Evolutionary conservation across 2,329 filamentous ascomycete species (phyloP).

Genomic region (Talaromyces atroroseus): DNA sequence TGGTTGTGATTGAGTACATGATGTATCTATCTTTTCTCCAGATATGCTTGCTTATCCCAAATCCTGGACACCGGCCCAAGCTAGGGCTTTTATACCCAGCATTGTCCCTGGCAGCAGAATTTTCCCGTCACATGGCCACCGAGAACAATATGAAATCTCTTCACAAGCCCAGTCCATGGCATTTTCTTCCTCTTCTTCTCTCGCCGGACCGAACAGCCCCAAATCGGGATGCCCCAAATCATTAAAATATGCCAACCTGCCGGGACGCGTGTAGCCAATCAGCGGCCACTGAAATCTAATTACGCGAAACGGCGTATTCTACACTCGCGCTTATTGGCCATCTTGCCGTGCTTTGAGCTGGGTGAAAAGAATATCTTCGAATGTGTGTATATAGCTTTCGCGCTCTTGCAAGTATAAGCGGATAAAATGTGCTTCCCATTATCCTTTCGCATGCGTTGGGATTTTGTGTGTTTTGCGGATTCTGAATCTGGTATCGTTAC

Average conservation of each 20-base stretch:
- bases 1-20: conserved; percentile 22
- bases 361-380: neutral
- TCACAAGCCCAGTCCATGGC: neutral
- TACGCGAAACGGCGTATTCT: neutral
- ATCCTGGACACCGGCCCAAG: neutral
- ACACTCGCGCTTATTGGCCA: neutral
- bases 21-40: neutral
- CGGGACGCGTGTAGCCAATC: neutral
- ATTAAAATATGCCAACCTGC: neutral
- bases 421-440: conserved; percentile 25
- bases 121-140: neutral
- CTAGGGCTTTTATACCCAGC: neutral
- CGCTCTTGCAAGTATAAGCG: conserved; percentile 22
- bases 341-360: neutral
- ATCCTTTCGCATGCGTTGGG: conserved; percentile 13
- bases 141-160: neutral
- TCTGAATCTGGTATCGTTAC: conserved; percentile 15
- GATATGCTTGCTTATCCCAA: neutral
- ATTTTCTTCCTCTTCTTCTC: neutral
- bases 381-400: too few species aligned
- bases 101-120: neutral
- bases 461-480: neutral
- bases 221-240: neutral
- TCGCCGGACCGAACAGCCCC: neutral
- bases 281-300: neutral